Evolutionary conservation across 768 basidiomycete species (phyloP).

Genomic region (Tulasnella sp.): DNA sequence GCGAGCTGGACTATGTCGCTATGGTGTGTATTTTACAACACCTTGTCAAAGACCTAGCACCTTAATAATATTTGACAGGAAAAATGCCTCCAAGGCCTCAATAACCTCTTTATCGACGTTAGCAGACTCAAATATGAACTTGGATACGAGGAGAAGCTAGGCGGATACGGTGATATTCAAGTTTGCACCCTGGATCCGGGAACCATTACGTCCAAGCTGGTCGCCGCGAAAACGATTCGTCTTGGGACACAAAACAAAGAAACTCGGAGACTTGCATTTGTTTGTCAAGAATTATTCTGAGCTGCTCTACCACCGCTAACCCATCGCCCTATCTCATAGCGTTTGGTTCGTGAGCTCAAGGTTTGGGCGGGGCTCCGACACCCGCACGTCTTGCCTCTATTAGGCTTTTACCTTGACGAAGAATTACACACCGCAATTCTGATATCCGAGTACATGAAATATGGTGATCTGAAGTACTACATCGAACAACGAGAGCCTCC

Average conservation of each 20-base stretch:
- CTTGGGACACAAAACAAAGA: not conserved
- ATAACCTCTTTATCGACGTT: not conserved
- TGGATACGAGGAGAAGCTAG: not conserved
- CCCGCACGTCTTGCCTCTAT: not conserved
- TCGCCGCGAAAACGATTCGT: not conserved
- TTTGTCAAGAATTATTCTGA: not conserved
- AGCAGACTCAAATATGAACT: not conserved
- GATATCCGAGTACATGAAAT: not conserved
- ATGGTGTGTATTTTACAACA: too few species aligned
- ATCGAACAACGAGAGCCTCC: not conserved
- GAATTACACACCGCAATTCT: not conserved
- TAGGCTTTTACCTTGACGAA: not conserved
- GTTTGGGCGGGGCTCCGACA: not conserved
- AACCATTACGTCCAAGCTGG: not conserved
- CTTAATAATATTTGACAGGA: not conserved
- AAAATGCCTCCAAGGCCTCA: not conserved
- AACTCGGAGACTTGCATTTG: not conserved
- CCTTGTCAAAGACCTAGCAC: too few species aligned
- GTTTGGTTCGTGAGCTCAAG: not conserved
- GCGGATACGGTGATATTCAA: not conserved
- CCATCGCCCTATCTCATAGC: not conserved
- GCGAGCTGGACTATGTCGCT: too few species aligned
- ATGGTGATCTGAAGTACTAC: not conserved
- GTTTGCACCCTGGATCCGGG: not conserved
- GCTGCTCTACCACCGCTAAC: not conserved